Percentiles rank a stretch among this genome's conserved stretches.
These are phyloP conservation scores for Fagopyrum tataricum DNA, from an alignment of 148 eudicot species.

Conservation along the genomic window DNA sequence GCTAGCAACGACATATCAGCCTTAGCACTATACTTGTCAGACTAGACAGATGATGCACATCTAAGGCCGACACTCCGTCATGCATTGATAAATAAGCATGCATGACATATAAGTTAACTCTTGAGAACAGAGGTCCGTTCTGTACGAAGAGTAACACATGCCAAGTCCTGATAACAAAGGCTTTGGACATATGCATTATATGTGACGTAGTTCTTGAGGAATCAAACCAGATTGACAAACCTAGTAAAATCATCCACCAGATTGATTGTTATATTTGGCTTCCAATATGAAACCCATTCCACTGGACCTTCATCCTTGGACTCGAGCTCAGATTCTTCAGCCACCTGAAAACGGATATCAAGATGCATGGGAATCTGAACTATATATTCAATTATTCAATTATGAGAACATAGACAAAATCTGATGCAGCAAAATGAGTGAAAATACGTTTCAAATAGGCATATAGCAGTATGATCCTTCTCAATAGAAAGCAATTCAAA, in stretches of 20 bases:
- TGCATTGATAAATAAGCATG: not conserved
- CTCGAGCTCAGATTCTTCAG: constrained; percentile 39
- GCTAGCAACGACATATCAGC: not conserved
- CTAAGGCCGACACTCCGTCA: not conserved
- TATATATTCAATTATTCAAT: not conserved
- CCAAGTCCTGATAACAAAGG: not conserved
- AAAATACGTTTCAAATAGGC: not conserved
- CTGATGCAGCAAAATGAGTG: not conserved
- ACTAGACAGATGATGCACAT: not conserved
- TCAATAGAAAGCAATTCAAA: not conserved
- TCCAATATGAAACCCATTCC: constrained; percentile 94
- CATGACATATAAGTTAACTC: not conserved
- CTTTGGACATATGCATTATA: not conserved
- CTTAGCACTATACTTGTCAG: not conserved
- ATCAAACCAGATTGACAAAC: constrained; percentile 25
- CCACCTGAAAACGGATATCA: constrained; percentile 35
- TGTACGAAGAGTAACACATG: not conserved
- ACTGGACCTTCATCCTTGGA: constrained; percentile 60
- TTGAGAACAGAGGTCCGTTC: constrained; percentile 3
- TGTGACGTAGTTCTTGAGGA: not conserved
- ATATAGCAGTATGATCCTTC: not conserved
- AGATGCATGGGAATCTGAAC: not conserved
- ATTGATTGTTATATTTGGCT: constrained; percentile 88
- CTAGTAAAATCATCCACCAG: constrained; percentile 89
- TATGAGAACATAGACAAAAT: not conserved